Base-by-base conservation (phyloP, 1,284 basidiomycete species). In the Sanghuangporus baumii region DNA sequence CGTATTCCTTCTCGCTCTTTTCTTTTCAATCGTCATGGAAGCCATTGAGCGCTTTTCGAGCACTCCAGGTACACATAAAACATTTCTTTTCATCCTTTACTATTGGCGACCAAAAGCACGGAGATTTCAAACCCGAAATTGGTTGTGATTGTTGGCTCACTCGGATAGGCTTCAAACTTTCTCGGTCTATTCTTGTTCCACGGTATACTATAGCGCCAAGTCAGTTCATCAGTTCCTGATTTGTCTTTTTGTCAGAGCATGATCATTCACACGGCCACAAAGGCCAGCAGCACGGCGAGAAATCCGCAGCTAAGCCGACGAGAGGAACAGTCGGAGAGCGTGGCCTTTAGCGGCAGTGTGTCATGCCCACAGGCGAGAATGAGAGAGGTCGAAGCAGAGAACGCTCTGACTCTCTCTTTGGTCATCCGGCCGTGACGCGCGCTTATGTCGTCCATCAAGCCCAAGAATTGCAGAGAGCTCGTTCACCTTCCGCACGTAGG, bases 111-210 rank as follows among this genome's bases (percentile, higher is more conserved):
- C 8, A 55, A 20, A 8, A 16, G 18, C 51, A n/a, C 73, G 94
- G 96, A 98, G 73, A 92, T 99, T 41, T 86, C 86, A 6, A 94
- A 89, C 71, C 93, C 97, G 1, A 85, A 84, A 68, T 79, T 99
- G 6, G 86, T 99, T 37, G 91, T 98, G 4, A 76, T 96, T 31
- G 96, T 99, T 34, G 97, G 97, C 16, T 88, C 85, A n/a, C 78
- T 96, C 6, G 97, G 97, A 41, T 79, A 99, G 6, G 83, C 89
- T 0, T 96, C 94, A 43, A 99, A 99, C 72, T 83, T 99, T 41
- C 82, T 98, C 56, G 96, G 97, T 16, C 77, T 99, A 31, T 91
- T 96, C 78, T 80, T 99, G 63, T 99, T 99, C 83, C 95, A 97
- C 72, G 96, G 94, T 8, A 54, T n/a, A 31, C 26, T 48, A 31